These are phyloP conservation scores for Boletus vermiculosoides DNA, from an alignment of 768 basidiomycete species.

Conservation along the genomic window DNA sequence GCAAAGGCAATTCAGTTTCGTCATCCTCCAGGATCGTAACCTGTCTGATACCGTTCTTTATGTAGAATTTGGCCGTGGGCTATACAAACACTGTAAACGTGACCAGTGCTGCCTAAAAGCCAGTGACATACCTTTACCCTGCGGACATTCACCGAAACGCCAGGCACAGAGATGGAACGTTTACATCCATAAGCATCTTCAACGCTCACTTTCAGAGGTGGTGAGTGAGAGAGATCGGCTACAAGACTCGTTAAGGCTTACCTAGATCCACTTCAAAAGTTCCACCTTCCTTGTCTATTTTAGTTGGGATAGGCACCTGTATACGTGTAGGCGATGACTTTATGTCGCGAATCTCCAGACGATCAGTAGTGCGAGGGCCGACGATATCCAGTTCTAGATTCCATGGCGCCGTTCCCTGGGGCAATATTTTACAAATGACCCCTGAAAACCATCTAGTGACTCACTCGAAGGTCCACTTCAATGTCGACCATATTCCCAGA, in stretches of 20 bases:
- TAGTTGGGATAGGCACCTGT: slow-evolving; percentile 64
- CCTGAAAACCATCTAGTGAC: slow-evolving; percentile 16
- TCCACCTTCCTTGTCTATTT: slow-evolving; percentile 67
- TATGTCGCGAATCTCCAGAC: slow-evolving; percentile 54
- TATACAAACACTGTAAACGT: slow-evolving; percentile 28
- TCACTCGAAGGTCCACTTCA: slow-evolving; percentile 77
- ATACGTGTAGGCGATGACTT: slow-evolving; percentile 53
- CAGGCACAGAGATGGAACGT: slow-evolving; percentile 69
- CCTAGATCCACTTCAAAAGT: slow-evolving; percentile 77
- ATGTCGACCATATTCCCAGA: slow-evolving; percentile 73
- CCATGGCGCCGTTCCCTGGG: slow-evolving; percentile 88
- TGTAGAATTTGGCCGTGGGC: slow-evolving; percentile 89
- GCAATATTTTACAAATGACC: neutral
- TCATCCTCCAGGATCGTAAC: slow-evolving; percentile 75
- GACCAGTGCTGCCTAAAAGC: neutral
- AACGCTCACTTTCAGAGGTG: slow-evolving; percentile 58
- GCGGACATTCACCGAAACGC: slow-evolving; percentile 80
- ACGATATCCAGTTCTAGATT: slow-evolving; percentile 80
- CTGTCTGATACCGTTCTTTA: slow-evolving; percentile 52
- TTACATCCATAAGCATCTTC: slow-evolving; percentile 89
- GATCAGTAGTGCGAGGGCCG: slow-evolving; percentile 66
- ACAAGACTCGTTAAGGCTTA: slow-evolving; percentile 31
- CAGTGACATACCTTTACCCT: slow-evolving; percentile 60
- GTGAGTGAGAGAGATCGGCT: slow-evolving; percentile 1
- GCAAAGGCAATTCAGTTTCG: slow-evolving; percentile 67